Evolutionary conservation across 2,329 filamentous ascomycete species (phyloP).

Genomic region (Hypoxylon sp.): DNA sequence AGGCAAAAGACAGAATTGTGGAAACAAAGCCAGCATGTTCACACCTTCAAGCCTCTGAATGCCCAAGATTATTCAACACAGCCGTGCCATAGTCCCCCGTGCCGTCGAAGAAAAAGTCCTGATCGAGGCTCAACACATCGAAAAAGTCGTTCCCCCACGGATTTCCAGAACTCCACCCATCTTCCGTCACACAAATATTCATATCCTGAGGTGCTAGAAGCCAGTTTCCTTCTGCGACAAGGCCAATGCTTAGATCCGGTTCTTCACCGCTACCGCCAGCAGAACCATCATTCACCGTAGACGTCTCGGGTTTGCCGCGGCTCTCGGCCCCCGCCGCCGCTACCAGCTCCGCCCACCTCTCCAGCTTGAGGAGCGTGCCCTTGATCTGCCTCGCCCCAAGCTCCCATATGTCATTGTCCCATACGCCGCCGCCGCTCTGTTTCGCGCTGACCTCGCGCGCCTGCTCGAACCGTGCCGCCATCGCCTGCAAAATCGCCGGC

Average conservation of each 20-base stretch:
- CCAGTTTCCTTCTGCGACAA: conserved; percentile 27
- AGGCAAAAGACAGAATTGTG: neutral
- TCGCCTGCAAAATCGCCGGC: conserved; percentile 55
- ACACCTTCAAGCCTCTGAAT: neutral
- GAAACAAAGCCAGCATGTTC: neutral
- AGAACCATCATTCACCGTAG: conserved; percentile 6
- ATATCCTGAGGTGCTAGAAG: conserved; percentile 22
- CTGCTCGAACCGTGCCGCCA: conserved; percentile 59
- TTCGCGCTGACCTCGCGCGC: conserved; percentile 47
- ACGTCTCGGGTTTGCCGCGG: conserved; percentile 10
- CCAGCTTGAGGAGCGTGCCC: conserved; percentile 60
- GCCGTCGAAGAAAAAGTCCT: conserved; percentile 48
- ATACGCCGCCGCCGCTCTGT: conserved; percentile 50
- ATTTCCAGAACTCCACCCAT: conserved; percentile 38
- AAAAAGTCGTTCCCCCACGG: conserved; percentile 47
- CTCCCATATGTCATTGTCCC: conserved; percentile 62
- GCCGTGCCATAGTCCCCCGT: conserved; percentile 41
- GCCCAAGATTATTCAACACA: conserved; percentile 38
- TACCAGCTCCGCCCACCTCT: conserved; percentile 61
- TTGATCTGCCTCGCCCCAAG: conserved; percentile 61
- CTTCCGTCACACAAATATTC: conserved; percentile 13
- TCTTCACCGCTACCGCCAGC: conserved; percentile 9
- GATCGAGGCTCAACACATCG: conserved; percentile 45
- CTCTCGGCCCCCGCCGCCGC: conserved; percentile 51
- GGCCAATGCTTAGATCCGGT: conserved; percentile 4